Evolutionary conservation across 208 protist species (phyloP), one percentile per base, ranked within the genome.

Genomic region (Leishmania arabica): DNA sequence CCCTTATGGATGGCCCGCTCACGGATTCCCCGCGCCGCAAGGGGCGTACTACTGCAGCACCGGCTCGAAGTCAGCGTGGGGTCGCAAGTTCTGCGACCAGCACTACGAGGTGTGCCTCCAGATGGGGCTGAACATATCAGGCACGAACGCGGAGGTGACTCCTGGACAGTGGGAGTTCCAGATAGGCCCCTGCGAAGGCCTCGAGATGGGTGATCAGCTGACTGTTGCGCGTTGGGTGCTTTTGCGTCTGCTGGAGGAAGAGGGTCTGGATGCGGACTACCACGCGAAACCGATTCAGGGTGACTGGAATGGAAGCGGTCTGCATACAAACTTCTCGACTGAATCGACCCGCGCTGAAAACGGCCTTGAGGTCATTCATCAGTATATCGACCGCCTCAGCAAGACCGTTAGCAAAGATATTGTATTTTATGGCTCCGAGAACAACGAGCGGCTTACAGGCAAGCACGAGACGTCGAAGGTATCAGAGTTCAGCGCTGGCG

Each of bases 111-210:
- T 91, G 40, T 97, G 94, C 82, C 85, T 97, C 11, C 69, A 93
- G 78, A 96, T 97, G 94, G 94, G 92, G 2, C 72, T 97, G 7
- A 96, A 95, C 54, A 79, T 97, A 21, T 96, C 91, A 27, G 98
- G 98, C n/a, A 98, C 97, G 34, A 99, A 99, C 87, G 98, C 92
- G 15, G 98, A 99, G 87, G 99, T 99, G 53, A 99, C 99, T 84
- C 97, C 98, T 74, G 96, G 92, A 13, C 99, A 99, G 91, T 99
- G 99, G 98, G 98, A 99, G 90, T 99, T 97, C 89, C 99, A 99
- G 92, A 94, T 99, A 17, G 97, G 98, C 45, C 92, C 92, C n/a
- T 96, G 92, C 78, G 92, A 96, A 64, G 94, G 94, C 19, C 69
- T 97, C 47, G 94, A 97, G 54, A 95, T 95, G 84, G 99, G 97